Evolutionary conservation across 257 asterid species (phyloP).

Genomic region (Eustoma russellianum): DNA sequence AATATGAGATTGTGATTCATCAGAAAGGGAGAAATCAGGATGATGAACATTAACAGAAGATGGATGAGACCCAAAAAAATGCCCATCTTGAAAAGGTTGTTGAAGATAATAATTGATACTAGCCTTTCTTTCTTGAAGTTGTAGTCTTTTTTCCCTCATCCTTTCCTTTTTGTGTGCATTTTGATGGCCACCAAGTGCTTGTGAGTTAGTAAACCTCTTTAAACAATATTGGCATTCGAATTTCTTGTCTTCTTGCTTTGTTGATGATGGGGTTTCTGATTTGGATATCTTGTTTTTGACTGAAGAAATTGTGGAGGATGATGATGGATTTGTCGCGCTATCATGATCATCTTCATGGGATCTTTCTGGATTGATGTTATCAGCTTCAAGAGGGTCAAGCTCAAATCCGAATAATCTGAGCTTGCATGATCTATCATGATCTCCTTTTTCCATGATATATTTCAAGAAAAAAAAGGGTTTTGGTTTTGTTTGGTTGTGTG

Average conservation of each 20-base stretch:
- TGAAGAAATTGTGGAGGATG: conserved; percentile 55
- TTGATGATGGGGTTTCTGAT: neutral
- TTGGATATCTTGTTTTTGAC: conserved; percentile 6
- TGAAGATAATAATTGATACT: conserved; percentile 54
- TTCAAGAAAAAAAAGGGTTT: conserved; percentile 7
- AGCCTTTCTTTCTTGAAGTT: conserved; percentile 74
- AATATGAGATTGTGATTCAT: conserved; percentile 61
- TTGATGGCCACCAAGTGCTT: conserved; percentile 94
- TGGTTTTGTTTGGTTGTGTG: conserved; percentile 5
- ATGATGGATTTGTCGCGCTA: conserved; percentile 56
- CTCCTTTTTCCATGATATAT: conserved; percentile 30
- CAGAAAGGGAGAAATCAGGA: conserved; percentile 29
- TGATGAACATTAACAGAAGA: conserved; percentile 31
- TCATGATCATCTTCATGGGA: conserved; percentile 33
- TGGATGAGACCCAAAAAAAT: conserved; percentile 14
- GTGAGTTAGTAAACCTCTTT: conserved; percentile 68
- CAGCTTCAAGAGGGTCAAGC: conserved; percentile 22
- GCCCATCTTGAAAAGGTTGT: conserved; percentile 39
- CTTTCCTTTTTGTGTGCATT: conserved; percentile 97
- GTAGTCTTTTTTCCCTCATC: conserved; percentile 66
- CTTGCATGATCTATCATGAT: conserved; percentile 26
- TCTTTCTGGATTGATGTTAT: conserved; percentile 5
- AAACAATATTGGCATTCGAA: conserved; percentile 77
- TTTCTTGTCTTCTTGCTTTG: conserved; percentile 27
- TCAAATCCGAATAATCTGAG: conserved; percentile 66